Evolutionary conservation across 768 basidiomycete species (phyloP), one percentile per base, ranked within the genome.

Genomic region (Mycena rosella): DNA sequence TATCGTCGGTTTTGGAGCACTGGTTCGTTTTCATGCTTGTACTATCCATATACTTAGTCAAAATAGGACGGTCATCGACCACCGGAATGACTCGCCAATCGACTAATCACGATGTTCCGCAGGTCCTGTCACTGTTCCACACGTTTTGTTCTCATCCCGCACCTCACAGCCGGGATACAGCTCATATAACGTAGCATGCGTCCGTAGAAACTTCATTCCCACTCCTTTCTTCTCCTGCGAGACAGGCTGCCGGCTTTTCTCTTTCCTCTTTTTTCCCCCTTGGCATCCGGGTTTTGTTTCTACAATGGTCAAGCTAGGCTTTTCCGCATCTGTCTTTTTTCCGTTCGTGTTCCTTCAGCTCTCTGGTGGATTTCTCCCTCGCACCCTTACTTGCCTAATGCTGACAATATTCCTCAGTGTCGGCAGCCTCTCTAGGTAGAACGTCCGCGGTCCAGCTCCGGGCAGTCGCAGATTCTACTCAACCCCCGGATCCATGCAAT

Each of bases 291-390:
- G n/a, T n/a, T 36, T 22, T 22, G 53, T 15, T 56, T 56, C 17
- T 22, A n/a, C 30, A 27, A 61, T 57, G 63, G 47, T 30, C 17
- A 64, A 64, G 63, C 63, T 64, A 34, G 63, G 47, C 63, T 64
- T 57, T 8, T 57, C 44, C 36, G 54, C 22, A n/a, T 29, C 30
- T 24, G n/a, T 56, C 51, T 13, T 49, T 29, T 30, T 38, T 26
- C 27, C 57, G 14, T 40, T 38, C 36, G 9, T 22, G 2, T 20
- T 57, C 20, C 8, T 49, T 17, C n/a, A n/a, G n/a, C n/a, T 9
- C 42, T 7, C 27, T 26, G 13, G 36, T 32, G 32, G 47, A n/a
- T 29, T 27, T 34, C 2, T 17, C 9, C 27, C 10, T 17, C 10
- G 15, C 7, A 10, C 40, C 20, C 42, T 44, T 11, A 29, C 8